Conservation (phyloP, 305 asterid species). For the Fraxinus sp. region DNA sequence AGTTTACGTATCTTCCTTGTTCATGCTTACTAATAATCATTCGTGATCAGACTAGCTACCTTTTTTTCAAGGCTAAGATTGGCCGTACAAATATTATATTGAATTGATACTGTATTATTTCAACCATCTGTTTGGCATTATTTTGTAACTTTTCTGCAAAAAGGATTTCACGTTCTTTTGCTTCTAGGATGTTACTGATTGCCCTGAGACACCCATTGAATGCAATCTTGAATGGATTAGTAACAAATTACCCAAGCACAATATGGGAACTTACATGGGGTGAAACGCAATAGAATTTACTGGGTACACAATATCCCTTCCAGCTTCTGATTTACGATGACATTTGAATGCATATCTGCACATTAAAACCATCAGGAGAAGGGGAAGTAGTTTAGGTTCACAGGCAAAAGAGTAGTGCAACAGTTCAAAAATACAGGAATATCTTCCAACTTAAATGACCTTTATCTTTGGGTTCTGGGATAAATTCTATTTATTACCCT, state of each 20-base stretch:
- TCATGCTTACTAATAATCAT: not conserved
- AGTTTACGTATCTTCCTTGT: not conserved
- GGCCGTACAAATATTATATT: not conserved
- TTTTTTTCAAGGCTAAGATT: not conserved
- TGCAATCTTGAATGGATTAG: not conserved
- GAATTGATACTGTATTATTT: not conserved
- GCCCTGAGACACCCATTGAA: not conserved
- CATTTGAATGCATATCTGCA: slow-evolving; percentile 94
- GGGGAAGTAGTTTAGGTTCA: not conserved
- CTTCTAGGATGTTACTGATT: not conserved
- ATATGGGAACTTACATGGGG: slow-evolving; percentile 67
- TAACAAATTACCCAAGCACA: not conserved
- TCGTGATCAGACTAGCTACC: not conserved
- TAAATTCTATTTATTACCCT: not conserved
- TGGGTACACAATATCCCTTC: slow-evolving; percentile 90
- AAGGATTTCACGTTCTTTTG: not conserved
- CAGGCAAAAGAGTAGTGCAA: not conserved
- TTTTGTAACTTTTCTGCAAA: not conserved
- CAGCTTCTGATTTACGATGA: slow-evolving; percentile 92
- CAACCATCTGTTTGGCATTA: not conserved
- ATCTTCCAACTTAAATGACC: not conserved
- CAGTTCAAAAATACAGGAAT: not conserved
- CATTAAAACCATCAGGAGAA: slow-evolving; percentile 16
- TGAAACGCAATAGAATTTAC: slow-evolving; percentile 96
- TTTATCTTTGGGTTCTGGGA: not conserved